Evolutionary conservation across 2,329 filamentous ascomycete genomes (phyloP).

Genomic region (Dactylonectria macrodidyma): DNA sequence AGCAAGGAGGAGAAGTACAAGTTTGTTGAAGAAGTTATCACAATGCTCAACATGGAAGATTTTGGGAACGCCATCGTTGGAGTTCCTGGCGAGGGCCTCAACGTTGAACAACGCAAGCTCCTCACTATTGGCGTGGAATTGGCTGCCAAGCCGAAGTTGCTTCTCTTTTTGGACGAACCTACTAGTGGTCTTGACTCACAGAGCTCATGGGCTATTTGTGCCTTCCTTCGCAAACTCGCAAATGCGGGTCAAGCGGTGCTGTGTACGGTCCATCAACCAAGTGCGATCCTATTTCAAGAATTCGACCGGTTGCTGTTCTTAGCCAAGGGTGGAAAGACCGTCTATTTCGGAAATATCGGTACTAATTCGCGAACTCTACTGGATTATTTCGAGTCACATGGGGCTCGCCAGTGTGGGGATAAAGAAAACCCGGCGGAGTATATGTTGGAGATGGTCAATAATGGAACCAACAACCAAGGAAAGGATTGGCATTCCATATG

Average conservation of each 20-base stretch:
- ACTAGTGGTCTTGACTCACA: conserved; percentile 70
- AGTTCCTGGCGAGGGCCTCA: conserved; percentile 67
- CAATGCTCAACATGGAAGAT: conserved; percentile 71
- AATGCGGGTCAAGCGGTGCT: conserved; percentile 59
- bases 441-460: conserved; percentile 73
- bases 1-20: conserved; percentile 66
- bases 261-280: conserved; percentile 64
- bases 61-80: conserved; percentile 74
- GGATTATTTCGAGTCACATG: conserved; percentile 74
- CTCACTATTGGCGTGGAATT: conserved; percentile 70
- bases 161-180: conserved; percentile 71
- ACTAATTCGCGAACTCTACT: conserved; percentile 69
- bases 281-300: conserved; percentile 58
- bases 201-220: conserved; percentile 69
- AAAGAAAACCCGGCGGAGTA: conserved; percentile 63
- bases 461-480: conserved; percentile 36
- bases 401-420: conserved; percentile 70
- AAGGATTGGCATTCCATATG: conserved; percentile 79
- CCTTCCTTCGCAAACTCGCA: conserved; percentile 54
- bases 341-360: conserved; percentile 79
- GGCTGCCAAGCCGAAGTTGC: conserved; percentile 64
- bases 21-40: conserved; percentile 72
- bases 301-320: conserved; percentile 70
- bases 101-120: conserved; percentile 69
- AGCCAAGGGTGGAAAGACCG: conserved; percentile 70